phyloP scores from a whole-genome alignment of 2,329 filamentous ascomycete genomes.

The Talaromyces pinophilus region DNA sequence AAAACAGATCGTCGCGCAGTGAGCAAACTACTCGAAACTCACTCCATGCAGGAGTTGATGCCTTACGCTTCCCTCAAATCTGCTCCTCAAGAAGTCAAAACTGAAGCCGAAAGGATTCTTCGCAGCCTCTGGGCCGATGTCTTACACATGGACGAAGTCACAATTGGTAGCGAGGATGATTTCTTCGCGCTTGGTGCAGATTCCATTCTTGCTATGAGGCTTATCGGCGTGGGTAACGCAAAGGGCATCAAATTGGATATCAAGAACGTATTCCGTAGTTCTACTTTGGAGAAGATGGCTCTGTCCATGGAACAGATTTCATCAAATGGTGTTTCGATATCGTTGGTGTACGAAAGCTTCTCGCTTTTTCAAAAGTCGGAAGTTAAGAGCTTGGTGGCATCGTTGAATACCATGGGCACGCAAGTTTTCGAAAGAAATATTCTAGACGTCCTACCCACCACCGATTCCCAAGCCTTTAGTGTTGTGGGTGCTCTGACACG shows the following conservation, averaged over 20 bases:
- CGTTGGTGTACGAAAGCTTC: not conserved
- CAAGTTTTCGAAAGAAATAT: not conserved
- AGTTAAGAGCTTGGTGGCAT: not conserved
- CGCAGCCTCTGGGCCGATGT: not conserved
- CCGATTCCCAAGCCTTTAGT: not conserved
- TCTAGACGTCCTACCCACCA: not conserved
- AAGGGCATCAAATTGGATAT: not conserved
- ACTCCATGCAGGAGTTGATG: not conserved
- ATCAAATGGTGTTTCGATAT: not conserved
- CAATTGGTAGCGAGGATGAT: conserved; percentile 25
- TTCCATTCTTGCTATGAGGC: conserved; percentile 27
- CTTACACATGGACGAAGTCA: not conserved
- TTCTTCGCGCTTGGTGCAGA: conserved; percentile 35
- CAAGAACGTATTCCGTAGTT: not conserved
- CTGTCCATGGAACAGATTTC: not conserved
- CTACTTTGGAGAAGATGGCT: not conserved
- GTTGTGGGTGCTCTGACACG: not conserved
- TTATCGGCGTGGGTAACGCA: not conserved
- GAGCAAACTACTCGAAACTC: not conserved
- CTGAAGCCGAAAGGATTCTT: not conserved
- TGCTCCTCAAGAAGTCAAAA: not conserved
- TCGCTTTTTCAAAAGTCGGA: not conserved
- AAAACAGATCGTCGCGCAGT: not conserved
- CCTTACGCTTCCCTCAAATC: not conserved
- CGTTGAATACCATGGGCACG: not conserved